phyloP scores from a whole-genome alignment of 2,329 filamentous ascomycete species.

The Sporothrix brasiliensis region DNA sequence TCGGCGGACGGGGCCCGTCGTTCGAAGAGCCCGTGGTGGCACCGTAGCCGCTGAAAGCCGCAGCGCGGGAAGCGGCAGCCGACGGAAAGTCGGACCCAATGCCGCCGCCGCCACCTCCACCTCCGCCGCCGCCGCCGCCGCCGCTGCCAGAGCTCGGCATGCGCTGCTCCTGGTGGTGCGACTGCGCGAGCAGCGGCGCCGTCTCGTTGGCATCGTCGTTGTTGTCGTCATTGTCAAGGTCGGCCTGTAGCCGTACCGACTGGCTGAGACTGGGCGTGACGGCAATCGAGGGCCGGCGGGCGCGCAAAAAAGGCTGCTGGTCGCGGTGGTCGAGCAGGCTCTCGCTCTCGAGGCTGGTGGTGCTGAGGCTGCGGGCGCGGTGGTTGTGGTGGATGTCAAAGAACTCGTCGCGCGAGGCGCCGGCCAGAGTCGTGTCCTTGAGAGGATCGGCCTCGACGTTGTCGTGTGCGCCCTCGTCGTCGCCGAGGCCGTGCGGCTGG shows the following conservation, averaged over 20 bases:
- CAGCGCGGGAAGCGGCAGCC: constrained; percentile 48
- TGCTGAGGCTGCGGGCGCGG: constrained; percentile 67
- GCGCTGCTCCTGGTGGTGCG: constrained; percentile 4
- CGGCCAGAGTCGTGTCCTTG: constrained; percentile 37
- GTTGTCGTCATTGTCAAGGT: constrained; percentile 51
- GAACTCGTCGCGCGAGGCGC: constrained; percentile 46
- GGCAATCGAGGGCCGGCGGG: constrained; percentile 60
- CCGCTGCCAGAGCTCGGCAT: constrained; percentile 33
- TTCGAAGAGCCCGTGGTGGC: constrained; percentile 44
- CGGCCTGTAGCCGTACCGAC: constrained; percentile 28
- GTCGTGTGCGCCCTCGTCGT: constrained; percentile 46
- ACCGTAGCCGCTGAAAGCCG: constrained; percentile 37
- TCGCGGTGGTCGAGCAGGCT: constrained; percentile 81
- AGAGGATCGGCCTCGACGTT: constrained; percentile 54
- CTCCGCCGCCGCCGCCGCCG: too few relatives aligned
- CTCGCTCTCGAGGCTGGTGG: constrained; percentile 86
- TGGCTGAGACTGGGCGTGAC: constrained; percentile 36
- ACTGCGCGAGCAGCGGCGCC: constrained; percentile 57
- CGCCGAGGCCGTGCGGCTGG: constrained; percentile 17
- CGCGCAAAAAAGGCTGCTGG: constrained; percentile 62
- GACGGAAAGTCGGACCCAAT: constrained; percentile 37
- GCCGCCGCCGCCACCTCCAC: constrained; percentile 30
- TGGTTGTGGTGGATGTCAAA: constrained; percentile 47
- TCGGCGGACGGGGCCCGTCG: constrained; percentile 42
- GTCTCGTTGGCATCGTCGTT: constrained; percentile 55